Evolutionary conservation across 208 protist genomes (phyloP), one percentile per base, ranked within the genome.

Genomic region (Wallacemonas sp.): DNA sequence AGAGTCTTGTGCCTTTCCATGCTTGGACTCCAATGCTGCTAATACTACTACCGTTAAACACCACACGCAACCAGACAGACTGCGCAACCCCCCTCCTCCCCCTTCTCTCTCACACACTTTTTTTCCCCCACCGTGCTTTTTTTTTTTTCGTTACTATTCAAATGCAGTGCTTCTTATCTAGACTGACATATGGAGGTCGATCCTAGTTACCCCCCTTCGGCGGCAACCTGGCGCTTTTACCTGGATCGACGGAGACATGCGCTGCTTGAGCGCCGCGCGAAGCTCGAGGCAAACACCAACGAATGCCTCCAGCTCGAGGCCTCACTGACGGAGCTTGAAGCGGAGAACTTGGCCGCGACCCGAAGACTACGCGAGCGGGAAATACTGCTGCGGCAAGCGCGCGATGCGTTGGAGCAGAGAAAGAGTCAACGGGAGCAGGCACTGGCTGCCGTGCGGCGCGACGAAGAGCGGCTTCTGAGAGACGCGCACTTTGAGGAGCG

Each of bases 221-320:
- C 52, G 18, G 32, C 25, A 8, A 59, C 38, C 36, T 78, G 72
- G 72, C 67, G 65, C 52, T 38, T 29, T 28, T 57, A 33, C 33
- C 20, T 78, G 18, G 65, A 78, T 46, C 65, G 61, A 39, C 57
- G 72, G 5, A 46, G 63, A 20, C 23, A 29, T 32, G 41, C 39
- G 10, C 48, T 78, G 41, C 65, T 65, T 25, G 59, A 26, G 57
- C 61, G 63, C 63, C 49, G 61, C 7, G 31, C 29, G 3, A 42
- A 68, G 44, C 44, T 78, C 2, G 72, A 78, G 42, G 61, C 67
- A 11, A 68, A 65, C 42, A 71, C 49, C 22, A 62, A 59, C 50
- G 48, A 65, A 1, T 79, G 67, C 44, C 45, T 81, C 10, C 59
- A 76, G 57, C 46, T 77, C 3, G 81, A 84, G 61, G 76, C 73